Evolutionary conservation across 106 monocot species (phyloP).

Genomic region (Dioscorea zingiberensis): DNA sequence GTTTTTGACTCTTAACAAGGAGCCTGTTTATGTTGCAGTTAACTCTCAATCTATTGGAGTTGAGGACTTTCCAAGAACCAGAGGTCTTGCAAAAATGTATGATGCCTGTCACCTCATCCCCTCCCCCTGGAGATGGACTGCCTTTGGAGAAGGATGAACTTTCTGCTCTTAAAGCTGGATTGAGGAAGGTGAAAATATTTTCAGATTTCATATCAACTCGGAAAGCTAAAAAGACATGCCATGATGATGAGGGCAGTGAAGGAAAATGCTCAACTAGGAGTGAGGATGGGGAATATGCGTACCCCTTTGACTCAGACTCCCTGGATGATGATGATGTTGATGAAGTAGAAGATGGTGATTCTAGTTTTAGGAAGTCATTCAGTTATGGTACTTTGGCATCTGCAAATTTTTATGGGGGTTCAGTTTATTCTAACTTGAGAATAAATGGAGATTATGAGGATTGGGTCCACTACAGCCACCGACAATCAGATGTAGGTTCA

Average conservation of each 20-base stretch:
- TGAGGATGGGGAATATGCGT: constrained; percentile 43
- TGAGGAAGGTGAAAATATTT: constrained; percentile 76
- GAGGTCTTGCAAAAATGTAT: constrained; percentile 38
- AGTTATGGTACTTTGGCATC: constrained; percentile 70
- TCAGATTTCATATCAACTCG: constrained; percentile 55
- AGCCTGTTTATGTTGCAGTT: constrained; percentile 40
- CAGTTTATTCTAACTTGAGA: constrained; percentile 21
- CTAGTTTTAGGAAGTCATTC: constrained; percentile 72
- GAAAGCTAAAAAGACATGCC: constrained; percentile 37
- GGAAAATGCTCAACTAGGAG: constrained; percentile 45
- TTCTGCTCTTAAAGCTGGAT: constrained; percentile 73
- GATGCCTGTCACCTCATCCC: constrained; percentile 31
- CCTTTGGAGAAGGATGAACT: constrained; percentile 49
- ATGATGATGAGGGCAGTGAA: constrained; percentile 67
- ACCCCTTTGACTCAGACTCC: constrained; percentile 60
- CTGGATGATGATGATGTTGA: constrained; percentile 45
- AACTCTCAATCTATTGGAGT: constrained; percentile 52
- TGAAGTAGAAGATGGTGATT: constrained; percentile 30
- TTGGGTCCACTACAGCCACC: constrained; percentile 53
- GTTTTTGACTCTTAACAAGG: not conserved
- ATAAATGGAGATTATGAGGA: constrained; percentile 38
- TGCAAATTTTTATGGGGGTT: constrained; percentile 45
- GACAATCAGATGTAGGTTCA: constrained; percentile 34
- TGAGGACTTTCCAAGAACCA: constrained; percentile 38
- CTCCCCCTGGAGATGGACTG: constrained; percentile 14